phyloP scores from a whole-genome alignment of 495 filamentous ascomycete genomes.

The Hypomontagnella monticulosa region DNA sequence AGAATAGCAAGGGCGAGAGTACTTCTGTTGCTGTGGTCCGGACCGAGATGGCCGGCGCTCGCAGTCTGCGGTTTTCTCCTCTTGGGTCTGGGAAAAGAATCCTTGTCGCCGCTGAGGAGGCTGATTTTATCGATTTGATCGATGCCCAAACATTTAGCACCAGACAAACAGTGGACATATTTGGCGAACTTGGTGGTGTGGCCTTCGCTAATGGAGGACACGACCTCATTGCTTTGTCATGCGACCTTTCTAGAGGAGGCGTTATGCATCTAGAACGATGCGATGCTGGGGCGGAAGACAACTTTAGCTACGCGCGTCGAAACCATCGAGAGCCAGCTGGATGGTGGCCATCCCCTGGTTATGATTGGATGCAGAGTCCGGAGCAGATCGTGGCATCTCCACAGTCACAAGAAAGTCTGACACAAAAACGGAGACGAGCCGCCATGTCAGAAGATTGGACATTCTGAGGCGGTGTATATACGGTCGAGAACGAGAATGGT shows the following conservation, averaged over 20 bases:
- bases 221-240: slow-evolving; percentile 76
- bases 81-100: slow-evolving; percentile 77
- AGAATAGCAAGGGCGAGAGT: slow-evolving; percentile 53
- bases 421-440: slow-evolving; percentile 45
- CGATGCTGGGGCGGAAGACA: slow-evolving; percentile 55
- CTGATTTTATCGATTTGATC: slow-evolving; percentile 82
- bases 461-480: slow-evolving; percentile 46
- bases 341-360: slow-evolving; percentile 34
- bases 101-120: slow-evolving; percentile 82
- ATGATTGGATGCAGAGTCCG: slow-evolving; percentile 50
- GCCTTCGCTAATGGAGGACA: slow-evolving; percentile 76
- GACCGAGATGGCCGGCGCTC: slow-evolving; percentile 80
- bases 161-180: slow-evolving; percentile 83
- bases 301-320: slow-evolving; percentile 37
- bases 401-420: slow-evolving; percentile 36
- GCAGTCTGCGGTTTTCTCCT: slow-evolving; percentile 83
- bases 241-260: slow-evolving; percentile 79
- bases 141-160: slow-evolving; percentile 73
- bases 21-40: slow-evolving; percentile 68
- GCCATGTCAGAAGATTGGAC: slow-evolving; percentile 46
- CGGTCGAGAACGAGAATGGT: slow-evolving; percentile 14
- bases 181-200: slow-evolving; percentile 85
- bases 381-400: slow-evolving; percentile 41
- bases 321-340: slow-evolving; percentile 3
- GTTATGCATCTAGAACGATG: slow-evolving; percentile 79